Conservation (phyloP, 2,329 filamentous ascomycete genomes). For the Penicillium sp. region DNA sequence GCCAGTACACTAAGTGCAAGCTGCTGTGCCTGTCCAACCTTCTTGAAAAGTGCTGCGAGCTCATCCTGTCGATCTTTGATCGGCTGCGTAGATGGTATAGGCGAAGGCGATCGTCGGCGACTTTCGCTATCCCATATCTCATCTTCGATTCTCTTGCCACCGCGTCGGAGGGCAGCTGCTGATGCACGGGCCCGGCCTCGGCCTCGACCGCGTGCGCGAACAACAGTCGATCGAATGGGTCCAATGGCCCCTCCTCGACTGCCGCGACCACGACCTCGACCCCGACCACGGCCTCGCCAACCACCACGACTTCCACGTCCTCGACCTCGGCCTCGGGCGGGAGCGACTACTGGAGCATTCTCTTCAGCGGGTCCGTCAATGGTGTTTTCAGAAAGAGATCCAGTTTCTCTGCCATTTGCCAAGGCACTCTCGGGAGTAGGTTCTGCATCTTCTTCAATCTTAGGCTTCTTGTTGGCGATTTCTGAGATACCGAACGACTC, state of each 20-base stretch:
- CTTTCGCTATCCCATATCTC: slow-evolving; percentile 31
- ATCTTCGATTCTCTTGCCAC: slow-evolving; percentile 24
- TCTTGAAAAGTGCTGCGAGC: slow-evolving; percentile 42
- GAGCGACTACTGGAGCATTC: not conserved
- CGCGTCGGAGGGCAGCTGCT: slow-evolving; percentile 12
- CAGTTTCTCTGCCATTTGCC: slow-evolving; percentile 22
- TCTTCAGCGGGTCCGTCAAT: slow-evolving; percentile 11
- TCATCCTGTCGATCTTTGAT: slow-evolving; percentile 44
- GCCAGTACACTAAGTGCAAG: slow-evolving; percentile 42
- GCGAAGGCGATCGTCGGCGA: slow-evolving; percentile 35
- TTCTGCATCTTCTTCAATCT: slow-evolving; percentile 29
- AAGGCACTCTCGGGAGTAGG: slow-evolving; percentile 20
- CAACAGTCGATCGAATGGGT: slow-evolving; percentile 13
- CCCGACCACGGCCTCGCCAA: slow-evolving; percentile 28
- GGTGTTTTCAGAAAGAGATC: slow-evolving; percentile 20
- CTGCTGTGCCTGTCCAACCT: slow-evolving; percentile 41
- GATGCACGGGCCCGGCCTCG: slow-evolving; percentile 22
- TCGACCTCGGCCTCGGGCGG: slow-evolving; percentile 3
- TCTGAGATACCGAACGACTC: slow-evolving; percentile 15
- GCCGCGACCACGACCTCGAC: slow-evolving; percentile 36
- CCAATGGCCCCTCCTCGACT: slow-evolving; percentile 30
- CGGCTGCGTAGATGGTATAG: slow-evolving; percentile 36
- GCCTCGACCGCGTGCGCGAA: slow-evolving; percentile 31
- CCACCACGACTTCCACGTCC: slow-evolving; percentile 16
- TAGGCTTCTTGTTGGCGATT: slow-evolving; percentile 29